Conservation (phyloP, 148 eudicot genomes). For the Polygonum aviculare region DNA sequence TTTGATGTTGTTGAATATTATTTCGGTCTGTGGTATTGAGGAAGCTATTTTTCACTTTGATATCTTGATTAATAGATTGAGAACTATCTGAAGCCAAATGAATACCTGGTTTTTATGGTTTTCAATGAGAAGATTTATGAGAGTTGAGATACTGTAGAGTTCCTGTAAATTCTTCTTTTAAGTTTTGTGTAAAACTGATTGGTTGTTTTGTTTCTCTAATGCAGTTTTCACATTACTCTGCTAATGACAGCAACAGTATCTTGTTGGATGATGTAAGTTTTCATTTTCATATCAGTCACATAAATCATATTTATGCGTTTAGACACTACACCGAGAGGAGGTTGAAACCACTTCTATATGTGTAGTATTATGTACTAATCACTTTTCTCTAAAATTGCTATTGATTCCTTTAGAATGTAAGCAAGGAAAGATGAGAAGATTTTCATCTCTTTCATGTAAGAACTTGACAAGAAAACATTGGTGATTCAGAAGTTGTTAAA, state of each 20-base stretch:
- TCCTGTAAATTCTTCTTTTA: not conserved
- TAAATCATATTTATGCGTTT: not conserved
- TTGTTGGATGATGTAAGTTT: conserved; percentile 98
- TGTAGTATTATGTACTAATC: not conserved
- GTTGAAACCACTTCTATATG: not conserved
- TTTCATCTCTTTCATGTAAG: not conserved
- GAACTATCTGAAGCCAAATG: not conserved
- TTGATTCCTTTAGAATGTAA: not conserved
- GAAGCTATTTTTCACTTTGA: too few species aligned
- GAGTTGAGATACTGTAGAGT: not conserved
- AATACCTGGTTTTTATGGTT: not conserved
- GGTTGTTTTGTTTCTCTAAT: not conserved
- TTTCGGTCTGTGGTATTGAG: not conserved
- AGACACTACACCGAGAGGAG: not conserved
- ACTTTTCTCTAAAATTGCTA: not conserved
- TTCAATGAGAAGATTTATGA: not conserved
- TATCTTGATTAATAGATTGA: too few species aligned
- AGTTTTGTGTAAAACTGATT: not conserved
- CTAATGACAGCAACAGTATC: conserved; percentile 83
- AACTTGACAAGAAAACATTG: not conserved
- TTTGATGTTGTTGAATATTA: not conserved
- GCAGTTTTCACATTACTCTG: conserved; percentile 82
- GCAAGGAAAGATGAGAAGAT: not conserved
- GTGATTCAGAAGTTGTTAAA: not conserved
- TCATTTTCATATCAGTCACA: not conserved